Base-by-base conservation (phyloP, 2,329 filamentous ascomycete genomes). In the Trichoderma harzianum region DNA sequence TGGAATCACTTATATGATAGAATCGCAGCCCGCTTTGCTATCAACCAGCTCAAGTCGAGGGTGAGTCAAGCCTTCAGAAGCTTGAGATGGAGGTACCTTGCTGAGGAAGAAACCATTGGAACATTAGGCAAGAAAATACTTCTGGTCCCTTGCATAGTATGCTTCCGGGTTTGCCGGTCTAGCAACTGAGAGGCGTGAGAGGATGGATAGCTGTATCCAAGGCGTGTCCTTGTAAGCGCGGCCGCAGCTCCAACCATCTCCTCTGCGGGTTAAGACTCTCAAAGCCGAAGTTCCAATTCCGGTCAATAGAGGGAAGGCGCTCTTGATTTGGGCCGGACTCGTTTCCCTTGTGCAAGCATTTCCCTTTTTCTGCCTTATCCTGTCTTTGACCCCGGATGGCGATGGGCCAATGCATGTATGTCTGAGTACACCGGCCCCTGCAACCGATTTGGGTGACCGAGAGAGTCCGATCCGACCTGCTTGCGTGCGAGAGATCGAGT, bases 401-500 rank as follows among this genome's bases (percentile, higher is more conserved):
- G 66, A 55, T 55, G 63, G 43, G 47, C 28, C 36, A 51, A 61
- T 69, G 66, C 66, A 51, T 53, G 57, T 62, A 51, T 53, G 57
- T 62, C 66, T 61, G 57, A 69, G 28, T 28, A 51, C 63, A 34
- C 47, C 43, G 43, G 43, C 43, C 43, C 43, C 43, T 51, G 43
- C 43, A 12, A n/a, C 30, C 47, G 55, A 53, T 61, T 61, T 32
- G 57, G 18, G 26, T 21, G 55, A 60, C 66, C 57, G 39, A 69
- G 26, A 11, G 32, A 69, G 24, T 32, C 55, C 36, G 36, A 69
- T 43, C 51, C 43, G 53, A 30, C 65, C 34, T 60, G 65, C 18
- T 58, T 67, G 14, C 24, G 55, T 55, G 53, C 65, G 65, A 28
- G 28, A 57, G 51, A 57, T 58, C 65, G 43, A 51, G n/a, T 5